These are phyloP conservation scores for Neurospora hispaniola DNA, from an alignment of 495 filamentous ascomycete species.

Conservation along the genomic window DNA sequence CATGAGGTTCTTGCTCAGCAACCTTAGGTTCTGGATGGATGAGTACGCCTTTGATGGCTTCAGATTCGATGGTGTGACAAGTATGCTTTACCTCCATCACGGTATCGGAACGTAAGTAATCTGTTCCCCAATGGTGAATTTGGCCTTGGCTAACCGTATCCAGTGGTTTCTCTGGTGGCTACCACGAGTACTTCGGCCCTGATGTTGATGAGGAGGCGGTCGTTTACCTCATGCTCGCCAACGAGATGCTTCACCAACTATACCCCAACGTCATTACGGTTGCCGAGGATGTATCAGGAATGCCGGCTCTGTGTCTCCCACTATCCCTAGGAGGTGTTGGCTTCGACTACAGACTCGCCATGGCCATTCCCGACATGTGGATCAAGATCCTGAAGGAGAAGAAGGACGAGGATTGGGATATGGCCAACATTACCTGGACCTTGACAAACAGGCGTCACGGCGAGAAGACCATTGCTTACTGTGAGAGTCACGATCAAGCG, in stretches of 20 bases:
- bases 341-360: constrained; percentile 94
- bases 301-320: constrained; percentile 86
- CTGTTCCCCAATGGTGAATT: neutral
- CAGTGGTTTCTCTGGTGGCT: constrained; percentile 94
- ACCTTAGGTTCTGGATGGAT: constrained; percentile 98
- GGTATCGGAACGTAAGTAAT: constrained; percentile 89
- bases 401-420: constrained; percentile 86
- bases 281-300: constrained; percentile 95
- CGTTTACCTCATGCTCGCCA: constrained; percentile 92
- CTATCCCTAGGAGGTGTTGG: constrained; percentile 82
- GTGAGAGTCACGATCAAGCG: constrained; percentile 97
- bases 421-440: constrained; percentile 71
- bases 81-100: constrained; percentile 93
- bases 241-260: constrained; percentile 85
- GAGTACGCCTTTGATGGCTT: constrained; percentile 96
- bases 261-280: constrained; percentile 84
- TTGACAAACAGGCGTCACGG: constrained; percentile 88
- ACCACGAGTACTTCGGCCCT: constrained; percentile 94
- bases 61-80: constrained; percentile 95
- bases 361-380: constrained; percentile 98
- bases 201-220: constrained; percentile 91
- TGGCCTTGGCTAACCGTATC: constrained; percentile 1
- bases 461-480: constrained; percentile 97
- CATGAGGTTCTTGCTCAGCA: constrained; percentile 84
- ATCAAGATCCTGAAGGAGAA: constrained; percentile 97